Evolutionary conservation across 257 asterid species (phyloP).

Genomic region (Solanum paucissectum): DNA sequence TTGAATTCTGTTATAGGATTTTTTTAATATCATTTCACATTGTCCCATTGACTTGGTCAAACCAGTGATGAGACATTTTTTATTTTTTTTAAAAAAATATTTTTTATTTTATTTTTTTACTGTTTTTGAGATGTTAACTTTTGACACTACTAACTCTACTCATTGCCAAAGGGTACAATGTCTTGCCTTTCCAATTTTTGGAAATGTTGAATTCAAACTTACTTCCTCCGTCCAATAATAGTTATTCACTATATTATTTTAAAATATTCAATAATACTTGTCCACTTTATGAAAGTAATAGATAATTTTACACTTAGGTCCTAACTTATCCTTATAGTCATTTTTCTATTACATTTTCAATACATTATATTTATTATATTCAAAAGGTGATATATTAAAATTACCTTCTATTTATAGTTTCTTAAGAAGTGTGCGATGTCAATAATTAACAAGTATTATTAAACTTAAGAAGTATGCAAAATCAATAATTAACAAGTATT

Average conservation of each 20-base stretch:
- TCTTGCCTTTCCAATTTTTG: not conserved
- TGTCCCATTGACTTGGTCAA: constrained; percentile 18
- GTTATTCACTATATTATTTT: no score
- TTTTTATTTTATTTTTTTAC: not conserved
- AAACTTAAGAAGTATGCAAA: no score
- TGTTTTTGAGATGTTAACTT: constrained; percentile 24
- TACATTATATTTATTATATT: no score
- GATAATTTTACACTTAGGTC: no score
- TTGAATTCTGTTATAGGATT: constrained; percentile 1
- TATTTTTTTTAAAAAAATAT: not conserved
- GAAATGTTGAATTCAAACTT: constrained; percentile 8
- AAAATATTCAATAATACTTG: accelerated
- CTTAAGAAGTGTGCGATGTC: not conserved
- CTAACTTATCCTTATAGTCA: accelerated
- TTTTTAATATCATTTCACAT: not conserved
- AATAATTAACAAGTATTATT: no score
- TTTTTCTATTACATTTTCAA: no score
- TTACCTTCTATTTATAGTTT: no score
- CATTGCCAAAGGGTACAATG: not conserved
- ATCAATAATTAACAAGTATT: no score
- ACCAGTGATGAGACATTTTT: constrained; percentile 2
- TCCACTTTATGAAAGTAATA: no score
- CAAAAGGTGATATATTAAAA: not conserved
- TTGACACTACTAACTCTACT: constrained; percentile 9
- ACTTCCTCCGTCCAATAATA: not conserved